Base-by-base conservation (phyloP, 2,329 filamentous ascomycete genomes). In the Emydomyces testavorans region DNA sequence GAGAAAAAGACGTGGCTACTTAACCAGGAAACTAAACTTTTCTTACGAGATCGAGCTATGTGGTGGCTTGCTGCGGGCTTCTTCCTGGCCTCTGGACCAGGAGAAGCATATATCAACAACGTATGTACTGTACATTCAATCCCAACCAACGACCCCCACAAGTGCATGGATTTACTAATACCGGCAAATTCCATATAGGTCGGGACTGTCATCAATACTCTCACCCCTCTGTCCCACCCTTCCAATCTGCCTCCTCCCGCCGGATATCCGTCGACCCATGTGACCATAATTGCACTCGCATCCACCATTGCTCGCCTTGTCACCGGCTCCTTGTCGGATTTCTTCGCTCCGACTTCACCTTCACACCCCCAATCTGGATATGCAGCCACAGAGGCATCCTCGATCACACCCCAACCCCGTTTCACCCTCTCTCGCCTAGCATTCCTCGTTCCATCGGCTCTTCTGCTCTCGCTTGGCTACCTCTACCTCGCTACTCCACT, bases 101-200 rank as follows among this genome's bases (percentile, higher is more conserved):
- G 89, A n/a, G 92, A 98, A 67, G 85, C 90, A 8, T 98, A 95
- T 64, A 88, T 96, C 68, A 98, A 96, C 69, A 98, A 96, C 58
- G 72, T 71, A 53, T 53, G 61, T 59, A 6, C 24, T 7, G 13
- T 6, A 40, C 3, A 15, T n/a, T 13, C 5, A 10, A 4, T 34
- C 18, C 8, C 4, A 13, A 36, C 15, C 6, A 20, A 32, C n/a
- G 28, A 37, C 13, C 15, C 16, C 13, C 4, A 21, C 18, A 11
- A 6, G 26, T 20, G 4, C 8, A 1, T 23, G 13, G 42, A 4
- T 11, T 46, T 44, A 11, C 40, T 51, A 45, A 48, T 24, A n/a
- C 4, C 1, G 26, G 24, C 34, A 23, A 43, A 36, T 29, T 11
- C n/a, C n/a, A n/a, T 37, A 46, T 49, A 71, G 69, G 69, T 98